phyloP scores from a whole-genome alignment of 1,284 basidiomycete genomes.

The Rhodotorula sp. region DNA sequence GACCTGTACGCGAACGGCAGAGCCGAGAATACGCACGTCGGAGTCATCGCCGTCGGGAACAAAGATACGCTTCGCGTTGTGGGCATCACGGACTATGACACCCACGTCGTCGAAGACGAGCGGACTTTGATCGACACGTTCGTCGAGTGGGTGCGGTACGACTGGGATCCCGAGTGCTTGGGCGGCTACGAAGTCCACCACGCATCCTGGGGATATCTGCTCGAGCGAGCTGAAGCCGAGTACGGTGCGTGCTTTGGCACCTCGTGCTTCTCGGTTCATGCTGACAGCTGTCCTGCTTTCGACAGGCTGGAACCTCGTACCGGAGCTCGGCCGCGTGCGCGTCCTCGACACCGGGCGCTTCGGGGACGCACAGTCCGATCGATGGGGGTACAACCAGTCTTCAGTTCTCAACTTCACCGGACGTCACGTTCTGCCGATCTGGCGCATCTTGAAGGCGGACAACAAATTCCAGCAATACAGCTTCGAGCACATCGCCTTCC shows the following conservation, averaged over 20 bases:
- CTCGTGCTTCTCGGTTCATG: not conserved
- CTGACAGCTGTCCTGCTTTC: not conserved
- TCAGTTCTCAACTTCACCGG: slow-evolving; percentile 82
- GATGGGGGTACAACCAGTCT: slow-evolving; percentile 72
- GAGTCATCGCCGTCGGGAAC: slow-evolving; percentile 60
- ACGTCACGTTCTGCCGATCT: slow-evolving; percentile 85
- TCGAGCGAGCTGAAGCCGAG: slow-evolving; percentile 59
- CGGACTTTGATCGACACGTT: slow-evolving; percentile 67
- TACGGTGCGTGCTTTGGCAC: slow-evolving; percentile 7
- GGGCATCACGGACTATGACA: slow-evolving; percentile 53
- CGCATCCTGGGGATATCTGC: slow-evolving; percentile 86
- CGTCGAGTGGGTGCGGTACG: slow-evolving; percentile 66
- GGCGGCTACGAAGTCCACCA: slow-evolving; percentile 89
- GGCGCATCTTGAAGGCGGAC: slow-evolving; percentile 87
- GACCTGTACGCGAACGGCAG: slow-evolving; percentile 51
- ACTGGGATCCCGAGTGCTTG: slow-evolving; percentile 86
- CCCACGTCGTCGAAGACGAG: slow-evolving; percentile 63
- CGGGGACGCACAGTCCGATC: slow-evolving; percentile 53
- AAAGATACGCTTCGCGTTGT: slow-evolving; percentile 15
- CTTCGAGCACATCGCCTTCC: slow-evolving; percentile 85
- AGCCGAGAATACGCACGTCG: slow-evolving; percentile 54
- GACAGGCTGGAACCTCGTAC: slow-evolving; percentile 48
- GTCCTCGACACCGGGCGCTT: slow-evolving; percentile 36
- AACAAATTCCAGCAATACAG: slow-evolving; percentile 75
- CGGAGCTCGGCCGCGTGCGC: slow-evolving; percentile 49